Evolutionary conservation across 306 rosid genomes (phyloP).

Genomic region (Trifolium pratense): DNA sequence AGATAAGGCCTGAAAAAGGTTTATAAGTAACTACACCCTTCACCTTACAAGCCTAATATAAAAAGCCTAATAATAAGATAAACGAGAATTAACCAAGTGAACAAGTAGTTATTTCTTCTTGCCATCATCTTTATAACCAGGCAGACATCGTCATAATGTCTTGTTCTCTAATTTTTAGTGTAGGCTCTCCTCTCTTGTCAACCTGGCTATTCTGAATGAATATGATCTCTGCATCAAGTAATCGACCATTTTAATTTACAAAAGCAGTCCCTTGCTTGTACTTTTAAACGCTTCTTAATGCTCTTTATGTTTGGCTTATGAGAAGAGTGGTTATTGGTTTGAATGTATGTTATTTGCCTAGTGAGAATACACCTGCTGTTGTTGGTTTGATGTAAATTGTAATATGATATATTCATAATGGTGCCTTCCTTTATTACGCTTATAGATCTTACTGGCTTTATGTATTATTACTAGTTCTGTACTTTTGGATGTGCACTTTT

Average conservation of each 20-base stretch:
- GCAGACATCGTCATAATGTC: background rate
- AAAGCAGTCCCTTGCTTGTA: conserved; percentile 7
- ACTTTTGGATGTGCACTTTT: conserved; percentile 31
- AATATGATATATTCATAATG: background rate
- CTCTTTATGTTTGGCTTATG: conserved; percentile 4
- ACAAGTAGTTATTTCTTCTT: conserved; percentile 9
- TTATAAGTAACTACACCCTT: background rate
- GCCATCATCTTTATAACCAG: background rate
- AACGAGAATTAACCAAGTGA: conserved; percentile 25
- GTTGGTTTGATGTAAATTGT: conserved; percentile 28
- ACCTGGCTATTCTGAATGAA: conserved; percentile 10
- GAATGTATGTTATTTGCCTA: conserved; percentile 11
- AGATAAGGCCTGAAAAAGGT: background rate
- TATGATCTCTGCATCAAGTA: conserved; percentile 13
- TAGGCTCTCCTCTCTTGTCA: conserved; percentile 16
- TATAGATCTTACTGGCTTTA: conserved; percentile 5
- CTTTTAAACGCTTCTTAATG: conserved; percentile 15
- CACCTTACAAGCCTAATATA: background rate
- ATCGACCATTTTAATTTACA: background rate
- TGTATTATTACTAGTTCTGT: conserved; percentile 13
- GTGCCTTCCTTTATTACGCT: conserved; percentile 18
- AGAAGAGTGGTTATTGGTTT: background rate
- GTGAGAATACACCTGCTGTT: conserved; percentile 18
- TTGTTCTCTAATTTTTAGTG: conserved; percentile 12
- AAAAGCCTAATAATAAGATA: background rate